These are phyloP conservation scores for Escovopsis sp. DNA, from an alignment of 2,329 filamentous ascomycete species.

Conservation along the genomic window DNA sequence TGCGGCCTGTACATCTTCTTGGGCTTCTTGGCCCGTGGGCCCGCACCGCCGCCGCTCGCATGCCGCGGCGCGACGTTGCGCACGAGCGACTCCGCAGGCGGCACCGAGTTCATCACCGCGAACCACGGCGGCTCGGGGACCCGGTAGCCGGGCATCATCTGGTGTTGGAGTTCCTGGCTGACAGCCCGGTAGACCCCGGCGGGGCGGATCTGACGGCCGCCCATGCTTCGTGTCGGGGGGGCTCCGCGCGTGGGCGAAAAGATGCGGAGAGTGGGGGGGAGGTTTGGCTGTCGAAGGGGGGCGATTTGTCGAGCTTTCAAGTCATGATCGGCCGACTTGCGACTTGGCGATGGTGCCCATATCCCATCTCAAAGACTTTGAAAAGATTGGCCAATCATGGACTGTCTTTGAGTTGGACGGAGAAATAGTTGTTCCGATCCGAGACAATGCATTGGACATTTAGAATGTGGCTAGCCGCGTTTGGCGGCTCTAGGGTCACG, in stretches of 20 bases:
- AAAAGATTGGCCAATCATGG: no score
- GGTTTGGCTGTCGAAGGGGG: no score
- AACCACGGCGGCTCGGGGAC: conserved; percentile 33
- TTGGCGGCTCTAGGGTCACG: no score
- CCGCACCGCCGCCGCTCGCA: conserved; percentile 16
- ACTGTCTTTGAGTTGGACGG: no score
- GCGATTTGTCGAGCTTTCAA: no score
- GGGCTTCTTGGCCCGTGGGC: conserved; percentile 35
- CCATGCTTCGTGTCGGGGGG: conserved; percentile 23
- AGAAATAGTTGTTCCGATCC: no score
- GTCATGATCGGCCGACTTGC: no score
- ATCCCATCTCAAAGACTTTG: no score
- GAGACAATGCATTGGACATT: no score
- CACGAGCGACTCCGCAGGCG: conserved; percentile 43
- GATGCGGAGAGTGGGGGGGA: background rate
- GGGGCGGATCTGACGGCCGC: conserved; percentile 30
- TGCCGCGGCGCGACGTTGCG: conserved; percentile 38
- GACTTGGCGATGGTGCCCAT: no score
- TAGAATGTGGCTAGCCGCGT: no score
- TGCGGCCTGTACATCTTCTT: conserved; percentile 72
- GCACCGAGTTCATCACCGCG: conserved; percentile 34
- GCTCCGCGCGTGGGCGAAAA: background rate
- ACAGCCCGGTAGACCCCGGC: conserved; percentile 33
- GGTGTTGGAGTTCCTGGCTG: conserved; percentile 27
- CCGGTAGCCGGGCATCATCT: conserved; percentile 19